A percentile compares a stretch with the other conserved stretches of the same genome.
Conservation (phyloP, 306 rosid genomes). For the Sindora glabra region DNA sequence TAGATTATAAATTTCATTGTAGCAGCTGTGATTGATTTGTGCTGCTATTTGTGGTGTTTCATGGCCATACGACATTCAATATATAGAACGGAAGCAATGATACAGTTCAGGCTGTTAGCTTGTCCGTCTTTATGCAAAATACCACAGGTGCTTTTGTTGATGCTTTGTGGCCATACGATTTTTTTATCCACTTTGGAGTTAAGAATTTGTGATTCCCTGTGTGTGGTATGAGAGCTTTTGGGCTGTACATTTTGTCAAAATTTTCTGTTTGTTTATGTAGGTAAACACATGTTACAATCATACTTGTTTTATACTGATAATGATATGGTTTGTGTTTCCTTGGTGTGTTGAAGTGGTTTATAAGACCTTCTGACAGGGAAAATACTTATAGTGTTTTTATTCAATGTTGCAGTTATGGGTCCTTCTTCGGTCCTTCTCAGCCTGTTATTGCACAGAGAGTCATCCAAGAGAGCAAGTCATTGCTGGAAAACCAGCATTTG, state of each 20-base stretch:
- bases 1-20: no score
- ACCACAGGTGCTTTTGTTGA: no score
- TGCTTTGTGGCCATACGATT: no score
- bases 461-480: constrained; percentile 87
- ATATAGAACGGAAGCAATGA: no score
- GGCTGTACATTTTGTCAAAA: not conserved
- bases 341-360: not conserved
- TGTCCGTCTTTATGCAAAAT: no score
- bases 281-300: not conserved
- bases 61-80: no score
- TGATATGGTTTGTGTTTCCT: not conserved
- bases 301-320: not conserved
- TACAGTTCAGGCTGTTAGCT: no score
- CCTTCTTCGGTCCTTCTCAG: constrained; percentile 86
- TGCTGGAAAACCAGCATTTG: constrained; percentile 68
- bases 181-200: no score
- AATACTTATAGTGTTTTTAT: constrained; percentile 13
- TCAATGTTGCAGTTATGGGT: constrained; percentile 65
- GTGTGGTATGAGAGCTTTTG: no score
- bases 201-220: not conserved
- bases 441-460: constrained; percentile 82
- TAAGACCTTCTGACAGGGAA: constrained; percentile 2
- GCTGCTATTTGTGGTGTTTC: no score
- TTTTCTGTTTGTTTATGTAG: not conserved
- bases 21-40: no score